Conservation (phyloP, 2,329 filamentous ascomycete genomes). For the Stagonosporopsis chrysanthemi region DNA sequence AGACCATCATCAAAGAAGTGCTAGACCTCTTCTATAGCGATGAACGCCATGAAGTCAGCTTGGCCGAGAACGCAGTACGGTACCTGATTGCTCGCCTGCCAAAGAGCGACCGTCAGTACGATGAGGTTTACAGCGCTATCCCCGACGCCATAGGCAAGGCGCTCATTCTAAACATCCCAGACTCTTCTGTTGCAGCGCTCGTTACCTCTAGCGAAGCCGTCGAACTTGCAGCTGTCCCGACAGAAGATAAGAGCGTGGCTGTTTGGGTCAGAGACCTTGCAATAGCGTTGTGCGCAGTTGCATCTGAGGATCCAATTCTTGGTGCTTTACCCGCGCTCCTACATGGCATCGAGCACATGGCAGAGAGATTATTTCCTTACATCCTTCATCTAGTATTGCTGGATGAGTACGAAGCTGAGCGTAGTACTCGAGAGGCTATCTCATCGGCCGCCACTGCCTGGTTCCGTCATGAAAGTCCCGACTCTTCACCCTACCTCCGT, state of each 20-base stretch:
- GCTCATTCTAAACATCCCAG: conserved; percentile 33
- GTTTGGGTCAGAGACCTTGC: conserved; percentile 70
- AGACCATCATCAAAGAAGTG: conserved; percentile 49
- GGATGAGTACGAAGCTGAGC: conserved; percentile 69
- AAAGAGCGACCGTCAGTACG: conserved; percentile 29
- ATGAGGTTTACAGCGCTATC: conserved; percentile 43
- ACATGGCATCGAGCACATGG: conserved; percentile 70
- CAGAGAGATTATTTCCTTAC: conserved; percentile 79
- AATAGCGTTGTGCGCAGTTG: conserved; percentile 59
- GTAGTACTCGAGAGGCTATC: conserved; percentile 63
- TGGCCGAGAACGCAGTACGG: conserved; percentile 53
- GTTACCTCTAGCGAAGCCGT: conserved; percentile 21
- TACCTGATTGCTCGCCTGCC: conserved; percentile 40
- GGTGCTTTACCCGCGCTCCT: conserved; percentile 73
- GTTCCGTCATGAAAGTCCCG: conserved; percentile 60
- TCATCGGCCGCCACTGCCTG: conserved; percentile 72
- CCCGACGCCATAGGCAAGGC: conserved; percentile 41
- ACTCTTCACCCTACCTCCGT: conserved; percentile 68
- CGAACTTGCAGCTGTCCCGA: conserved; percentile 27
- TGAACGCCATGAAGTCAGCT: conserved; percentile 51
- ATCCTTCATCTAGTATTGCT: conserved; percentile 82
- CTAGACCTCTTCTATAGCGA: conserved; percentile 50
- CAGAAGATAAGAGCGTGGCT: conserved; percentile 29
- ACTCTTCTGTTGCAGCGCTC: conserved; percentile 14
- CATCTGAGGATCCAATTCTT: conserved; percentile 72